Conservation (phyloP, 208 protist genomes). For the Endotrypanum monterogeii region DNA sequence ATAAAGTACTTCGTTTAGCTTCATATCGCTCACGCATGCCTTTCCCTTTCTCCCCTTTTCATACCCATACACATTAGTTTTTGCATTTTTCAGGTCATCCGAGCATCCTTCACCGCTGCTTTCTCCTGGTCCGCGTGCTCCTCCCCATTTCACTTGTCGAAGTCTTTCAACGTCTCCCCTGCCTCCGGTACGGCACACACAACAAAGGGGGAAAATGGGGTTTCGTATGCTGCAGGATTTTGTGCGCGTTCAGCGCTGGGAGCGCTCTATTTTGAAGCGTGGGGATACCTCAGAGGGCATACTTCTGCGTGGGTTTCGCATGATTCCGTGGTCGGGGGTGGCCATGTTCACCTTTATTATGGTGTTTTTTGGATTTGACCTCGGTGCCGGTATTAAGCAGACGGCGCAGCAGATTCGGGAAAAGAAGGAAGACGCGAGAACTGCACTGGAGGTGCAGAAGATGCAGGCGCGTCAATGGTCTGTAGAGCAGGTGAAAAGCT, state of each 20-base stretch:
- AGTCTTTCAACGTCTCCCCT: neutral
- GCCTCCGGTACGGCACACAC: neutral
- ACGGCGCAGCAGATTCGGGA: constrained; percentile 70
- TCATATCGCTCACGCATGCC: neutral
- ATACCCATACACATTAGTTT: neutral
- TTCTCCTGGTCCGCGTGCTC: neutral
- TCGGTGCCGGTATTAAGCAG: constrained; percentile 77
- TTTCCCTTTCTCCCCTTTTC: neutral
- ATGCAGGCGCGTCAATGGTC: constrained; percentile 80
- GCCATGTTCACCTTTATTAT: constrained; percentile 84
- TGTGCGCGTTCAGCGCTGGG: constrained; percentile 69
- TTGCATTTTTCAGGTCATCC: neutral
- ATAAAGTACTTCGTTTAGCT: neutral
- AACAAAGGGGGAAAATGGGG: constrained; percentile 15
- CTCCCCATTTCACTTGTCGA: no score
- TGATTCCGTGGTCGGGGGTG: constrained; percentile 78
- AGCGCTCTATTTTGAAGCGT: constrained; percentile 63
- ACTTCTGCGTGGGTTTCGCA: constrained; percentile 47
- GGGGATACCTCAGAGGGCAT: constrained; percentile 51
- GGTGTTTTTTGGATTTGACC: constrained; percentile 86
- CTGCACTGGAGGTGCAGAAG: constrained; percentile 61
- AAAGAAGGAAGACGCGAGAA: constrained; percentile 76
- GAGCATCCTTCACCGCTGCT: neutral
- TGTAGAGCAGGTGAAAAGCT: constrained; percentile 77
- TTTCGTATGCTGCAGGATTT: constrained; percentile 76